Conservation (phyloP, 2,329 filamentous ascomycete species). For the Aspergillus japonicus region DNA sequence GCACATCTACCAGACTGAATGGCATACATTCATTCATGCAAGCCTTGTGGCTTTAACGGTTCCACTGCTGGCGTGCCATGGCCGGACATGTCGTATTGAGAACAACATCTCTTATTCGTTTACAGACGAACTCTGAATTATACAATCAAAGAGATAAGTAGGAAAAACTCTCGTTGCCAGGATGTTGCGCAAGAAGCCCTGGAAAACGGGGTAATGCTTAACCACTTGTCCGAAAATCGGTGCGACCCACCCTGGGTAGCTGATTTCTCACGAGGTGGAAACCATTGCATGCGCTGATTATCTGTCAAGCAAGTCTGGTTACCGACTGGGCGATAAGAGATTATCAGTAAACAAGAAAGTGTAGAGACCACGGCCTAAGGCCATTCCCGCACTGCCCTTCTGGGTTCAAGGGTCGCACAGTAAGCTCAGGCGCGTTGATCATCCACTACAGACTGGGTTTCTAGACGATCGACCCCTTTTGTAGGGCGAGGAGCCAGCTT, state of each 20-base stretch:
- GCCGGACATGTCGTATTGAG: not conserved
- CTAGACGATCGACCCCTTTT: not conserved
- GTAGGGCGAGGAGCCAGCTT: not conserved
- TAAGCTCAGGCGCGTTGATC: not conserved
- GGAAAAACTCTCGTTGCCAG: conserved; percentile 1
- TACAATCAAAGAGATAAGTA: not conserved
- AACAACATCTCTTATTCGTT: not conserved
- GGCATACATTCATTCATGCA: not conserved
- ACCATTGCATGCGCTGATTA: conserved; percentile 5
- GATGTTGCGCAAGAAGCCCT: conserved; percentile 12
- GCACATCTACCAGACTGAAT: not conserved
- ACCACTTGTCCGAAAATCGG: conserved; percentile 11
- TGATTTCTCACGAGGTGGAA: conserved; percentile 14
- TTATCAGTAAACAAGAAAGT: not conserved
- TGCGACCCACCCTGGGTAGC: conserved; percentile 18
- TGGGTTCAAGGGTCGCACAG: not conserved
- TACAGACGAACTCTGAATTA: conserved; percentile 8
- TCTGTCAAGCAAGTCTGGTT: not conserved
- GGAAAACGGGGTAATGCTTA: conserved; percentile 9
- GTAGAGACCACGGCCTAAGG: not conserved
- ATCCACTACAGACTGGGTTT: not conserved
- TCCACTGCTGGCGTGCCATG: not conserved
- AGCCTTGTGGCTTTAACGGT: not conserved
- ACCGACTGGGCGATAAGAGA: not conserved
- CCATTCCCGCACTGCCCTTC: not conserved